Percentiles rank a stretch among this genome's conserved stretches.
Evolutionary conservation across 2,329 filamentous ascomycete genomes (phyloP).

Genomic region (Aspergillus neoniger): DNA sequence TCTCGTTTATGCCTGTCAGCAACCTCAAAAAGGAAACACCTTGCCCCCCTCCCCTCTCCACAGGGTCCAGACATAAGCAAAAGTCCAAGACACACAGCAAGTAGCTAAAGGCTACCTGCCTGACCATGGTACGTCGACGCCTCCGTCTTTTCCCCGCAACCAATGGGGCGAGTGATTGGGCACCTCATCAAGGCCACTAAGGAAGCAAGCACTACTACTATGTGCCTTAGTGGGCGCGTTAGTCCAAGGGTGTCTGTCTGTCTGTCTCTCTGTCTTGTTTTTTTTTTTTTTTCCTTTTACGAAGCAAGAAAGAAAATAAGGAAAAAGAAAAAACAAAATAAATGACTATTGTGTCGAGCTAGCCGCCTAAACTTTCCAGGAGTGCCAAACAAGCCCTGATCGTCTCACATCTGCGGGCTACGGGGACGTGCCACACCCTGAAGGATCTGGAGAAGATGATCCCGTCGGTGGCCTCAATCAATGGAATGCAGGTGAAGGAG

Average conservation of each 20-base stretch:
- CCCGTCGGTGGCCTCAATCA: constrained; percentile 63
- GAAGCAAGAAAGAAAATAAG: no score
- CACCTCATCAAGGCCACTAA: no score
- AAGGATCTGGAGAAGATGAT: constrained; percentile 69
- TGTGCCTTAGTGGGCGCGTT: no score
- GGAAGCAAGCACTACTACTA: no score
- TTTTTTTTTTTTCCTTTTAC: no score
- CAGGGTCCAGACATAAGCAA: background rate
- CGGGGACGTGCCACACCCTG: constrained; percentile 63
- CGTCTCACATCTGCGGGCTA: constrained; percentile 60
- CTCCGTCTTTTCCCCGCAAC: background rate
- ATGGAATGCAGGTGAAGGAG: constrained; percentile 68
- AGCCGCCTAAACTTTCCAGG: constrained; percentile 58
- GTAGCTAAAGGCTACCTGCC: background rate
- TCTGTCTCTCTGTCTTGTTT: no score
- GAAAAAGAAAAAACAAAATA: no score
- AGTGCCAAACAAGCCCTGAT: constrained; percentile 61
- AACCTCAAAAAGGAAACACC: no score
- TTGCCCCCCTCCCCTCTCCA: no score
- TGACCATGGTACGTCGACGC: constrained; percentile 7
- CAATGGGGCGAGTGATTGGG: background rate
- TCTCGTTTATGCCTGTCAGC: no score
- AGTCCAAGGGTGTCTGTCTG: no score
- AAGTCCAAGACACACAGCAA: no score
- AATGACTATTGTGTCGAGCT: background rate